These are phyloP conservation scores for Trametes sanguinea DNA, from an alignment of 768 basidiomycete species.

Conservation along the genomic window DNA sequence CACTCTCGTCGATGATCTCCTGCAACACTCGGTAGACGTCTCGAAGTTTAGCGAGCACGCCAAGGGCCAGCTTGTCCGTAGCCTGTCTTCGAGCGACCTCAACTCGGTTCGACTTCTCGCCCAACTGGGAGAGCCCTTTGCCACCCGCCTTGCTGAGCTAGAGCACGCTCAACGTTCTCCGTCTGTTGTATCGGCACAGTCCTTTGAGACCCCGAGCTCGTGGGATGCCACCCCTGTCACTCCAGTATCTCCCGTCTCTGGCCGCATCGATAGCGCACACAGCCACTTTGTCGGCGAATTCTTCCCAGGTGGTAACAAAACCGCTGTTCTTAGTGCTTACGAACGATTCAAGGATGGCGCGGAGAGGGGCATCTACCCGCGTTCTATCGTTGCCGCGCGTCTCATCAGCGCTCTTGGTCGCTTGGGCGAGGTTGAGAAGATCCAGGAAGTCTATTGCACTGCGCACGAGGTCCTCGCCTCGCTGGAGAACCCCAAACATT, in stretches of 20 bases:
- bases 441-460: conserved; percentile 63
- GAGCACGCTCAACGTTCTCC: conserved; percentile 10
- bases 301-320: conserved; percentile 15
- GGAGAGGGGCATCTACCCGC: conserved; percentile 49
- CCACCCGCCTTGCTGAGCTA: conserved; percentile 15
- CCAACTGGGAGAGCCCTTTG: conserved; percentile 21
- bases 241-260: conserved; percentile 3
- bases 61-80: conserved; percentile 17
- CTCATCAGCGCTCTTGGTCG: conserved; percentile 75
- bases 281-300: conserved; percentile 36
- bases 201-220: conserved; percentile 10
- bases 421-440: conserved; percentile 55
- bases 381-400: conserved; percentile 52
- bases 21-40: conserved; percentile 23
- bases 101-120: conserved; percentile 19
- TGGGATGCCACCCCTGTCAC: conserved; percentile 11
- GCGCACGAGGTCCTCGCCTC: conserved; percentile 62
- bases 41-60: conserved; percentile 17
- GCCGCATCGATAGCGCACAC: conserved; percentile 32
- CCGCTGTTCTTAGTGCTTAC: conserved; percentile 44
- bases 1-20: conserved; percentile 14
- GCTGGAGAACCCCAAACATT: conserved; percentile 44
- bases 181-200: conserved; percentile 6
- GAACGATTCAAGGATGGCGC: conserved; percentile 48
- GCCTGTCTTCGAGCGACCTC: conserved; percentile 13